Percentiles rank a stretch among this genome's conserved stretches.
Evolutionary conservation across 495 filamentous ascomycete species (phyloP).

Genomic region (Rostrohypoxylon terebratum): DNA sequence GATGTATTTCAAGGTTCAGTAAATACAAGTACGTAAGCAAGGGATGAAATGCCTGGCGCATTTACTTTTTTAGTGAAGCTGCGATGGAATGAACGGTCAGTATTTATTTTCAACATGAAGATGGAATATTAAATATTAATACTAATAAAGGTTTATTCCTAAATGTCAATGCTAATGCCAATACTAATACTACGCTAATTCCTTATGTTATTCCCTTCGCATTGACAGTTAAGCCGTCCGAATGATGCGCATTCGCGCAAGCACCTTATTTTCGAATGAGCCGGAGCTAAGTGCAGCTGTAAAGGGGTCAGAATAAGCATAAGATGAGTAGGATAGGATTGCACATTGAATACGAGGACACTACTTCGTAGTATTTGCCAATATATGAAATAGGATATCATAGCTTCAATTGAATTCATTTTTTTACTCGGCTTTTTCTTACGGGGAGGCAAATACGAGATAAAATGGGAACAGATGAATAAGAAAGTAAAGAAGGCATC

Average conservation of each 20-base stretch:
- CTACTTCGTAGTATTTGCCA: background rate
- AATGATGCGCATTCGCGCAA: background rate
- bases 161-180: background rate
- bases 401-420: background rate
- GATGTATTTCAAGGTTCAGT: background rate
- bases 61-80: constrained; percentile 1
- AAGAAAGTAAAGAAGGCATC: background rate
- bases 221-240: background rate
- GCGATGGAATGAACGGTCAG: background rate
- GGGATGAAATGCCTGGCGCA: constrained; percentile 13
- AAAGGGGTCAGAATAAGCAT: background rate
- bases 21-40: constrained; percentile 6
- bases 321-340: background rate
- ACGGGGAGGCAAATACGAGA: background rate
- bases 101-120: background rate
- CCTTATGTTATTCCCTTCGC: background rate
- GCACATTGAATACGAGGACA: background rate
- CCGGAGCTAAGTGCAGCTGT: background rate
- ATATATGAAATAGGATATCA: background rate
- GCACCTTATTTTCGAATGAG: background rate
- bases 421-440: background rate
- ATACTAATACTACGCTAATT: background rate
- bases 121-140: background rate
- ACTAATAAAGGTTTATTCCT: too few relatives aligned
- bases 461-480: constrained; percentile 1